Base-by-base conservation (phyloP, 306 rosid genomes). In the Ziziphus jujuba region DNA sequence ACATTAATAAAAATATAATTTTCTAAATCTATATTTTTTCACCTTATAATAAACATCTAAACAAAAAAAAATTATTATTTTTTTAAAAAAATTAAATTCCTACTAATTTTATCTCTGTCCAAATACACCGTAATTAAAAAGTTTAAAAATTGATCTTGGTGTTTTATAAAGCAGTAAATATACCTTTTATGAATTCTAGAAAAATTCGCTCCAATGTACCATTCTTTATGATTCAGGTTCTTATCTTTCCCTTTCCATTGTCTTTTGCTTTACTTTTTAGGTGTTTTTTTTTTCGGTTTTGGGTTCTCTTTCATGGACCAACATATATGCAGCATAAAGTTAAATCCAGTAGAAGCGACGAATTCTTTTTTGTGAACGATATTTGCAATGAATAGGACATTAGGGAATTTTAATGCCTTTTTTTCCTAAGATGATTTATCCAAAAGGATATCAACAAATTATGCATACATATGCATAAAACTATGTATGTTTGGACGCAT, bases 181-280 rank as follows among this genome's bases (percentile, higher is more conserved):
- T 12, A 16, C 17, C 8, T 28, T n/a, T 23, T 38, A 38, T 8
- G 19, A 12, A n/a, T 31, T 33, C 40, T 22, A 70, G 28, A 58
- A 54, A 14, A 21, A 34, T 34, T 70, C 48, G 28, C 24, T 59
- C 17, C 4, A 59, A 59, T 4, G 66, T 34, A 45, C 48, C 9
- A 21, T 45, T 34, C 10, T 2, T 21, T 34, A 14, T 6, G 14
- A 31, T 57, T 56, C 52, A 45, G 23, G 56, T 31, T 21, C 20
- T 23, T 25, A 40, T 69, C 65, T 28, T 69, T 57, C 49, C 64
- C 9, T 56, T 69, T 57, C 56, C 7, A 44, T 1, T 45, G 56
- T 5, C 57, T 45, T 43, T 57, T 22, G 49, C 63, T 59, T 22
- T 61, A 12, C 51, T 36, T 57, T 5, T 13, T 57, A 13, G 22